Conservation (phyloP, 2,329 filamentous ascomycete genomes). For the Penicillium paneum region DNA sequence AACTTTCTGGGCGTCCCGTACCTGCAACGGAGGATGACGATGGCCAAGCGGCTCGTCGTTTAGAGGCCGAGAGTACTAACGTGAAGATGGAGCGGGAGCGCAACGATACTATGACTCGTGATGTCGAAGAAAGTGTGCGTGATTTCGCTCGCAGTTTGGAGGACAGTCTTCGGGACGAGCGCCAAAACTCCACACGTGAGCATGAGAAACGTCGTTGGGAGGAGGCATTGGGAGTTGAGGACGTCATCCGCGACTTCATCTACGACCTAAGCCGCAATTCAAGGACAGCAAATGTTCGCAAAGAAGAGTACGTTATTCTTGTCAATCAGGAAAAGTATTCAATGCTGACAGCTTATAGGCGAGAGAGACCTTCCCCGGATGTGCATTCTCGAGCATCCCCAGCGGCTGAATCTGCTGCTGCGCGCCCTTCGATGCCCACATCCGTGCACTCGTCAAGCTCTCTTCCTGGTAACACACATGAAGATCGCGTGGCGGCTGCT, state of each 20-base stretch:
- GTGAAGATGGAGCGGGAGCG: conserved; percentile 83
- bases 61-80: conserved; percentile 83
- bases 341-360: conserved; percentile 34
- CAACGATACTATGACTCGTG: conserved; percentile 93
- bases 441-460: conserved; percentile 63
- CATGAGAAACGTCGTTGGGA: conserved; percentile 95
- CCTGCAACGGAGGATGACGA: conserved; percentile 67
- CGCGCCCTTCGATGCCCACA: conserved; percentile 45
- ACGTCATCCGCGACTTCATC: conserved; percentile 96
- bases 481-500: conserved; percentile 92
- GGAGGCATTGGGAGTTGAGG: conserved; percentile 90
- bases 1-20: conserved; percentile 79
- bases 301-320: conserved; percentile 52
- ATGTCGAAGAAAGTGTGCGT: conserved; percentile 92
- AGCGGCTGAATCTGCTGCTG: conserved; percentile 43
- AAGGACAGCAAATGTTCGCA: conserved; percentile 67
- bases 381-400: conserved; percentile 49
- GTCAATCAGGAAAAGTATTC: background rate
- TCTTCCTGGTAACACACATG: conserved; percentile 80
- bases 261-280: conserved; percentile 90
- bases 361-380: conserved; percentile 52
- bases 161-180: conserved; percentile 78
- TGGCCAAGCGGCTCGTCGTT: conserved; percentile 71
- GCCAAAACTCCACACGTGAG: conserved; percentile 71
- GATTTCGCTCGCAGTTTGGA: conserved; percentile 84